These are phyloP conservation scores for Naematelia aurantialba DNA, from an alignment of 768 basidiomycete species.

Conservation along the genomic window DNA sequence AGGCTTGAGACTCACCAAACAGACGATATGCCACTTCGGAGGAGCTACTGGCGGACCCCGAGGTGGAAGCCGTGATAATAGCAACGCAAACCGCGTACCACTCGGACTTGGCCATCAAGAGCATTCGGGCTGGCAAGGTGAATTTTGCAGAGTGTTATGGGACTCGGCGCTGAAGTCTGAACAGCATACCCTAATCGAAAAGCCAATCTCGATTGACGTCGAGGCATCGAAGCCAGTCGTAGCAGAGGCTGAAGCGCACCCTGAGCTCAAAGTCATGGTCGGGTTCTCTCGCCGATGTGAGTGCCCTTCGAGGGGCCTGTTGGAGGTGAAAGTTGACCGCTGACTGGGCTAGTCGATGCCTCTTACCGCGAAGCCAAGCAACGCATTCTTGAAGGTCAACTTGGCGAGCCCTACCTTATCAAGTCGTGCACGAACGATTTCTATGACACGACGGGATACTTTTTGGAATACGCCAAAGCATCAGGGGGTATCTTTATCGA, in stretches of 20 bases:
- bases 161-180: not conserved
- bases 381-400: conserved; percentile 11
- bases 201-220: conserved; percentile 28
- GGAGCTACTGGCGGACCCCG: conserved; percentile 9
- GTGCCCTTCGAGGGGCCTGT: no score
- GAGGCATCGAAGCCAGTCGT: conserved; percentile 16
- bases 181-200: conserved; percentile 29
- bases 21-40: conserved; percentile 8
- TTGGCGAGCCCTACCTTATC: conserved; percentile 24
- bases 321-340: no score
- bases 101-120: conserved; percentile 18
- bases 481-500: conserved; percentile 29
- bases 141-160: no score
- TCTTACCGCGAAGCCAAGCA: conserved; percentile 16
- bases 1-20: not conserved
- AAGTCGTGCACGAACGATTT: conserved; percentile 26
- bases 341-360: conserved; percentile 14
- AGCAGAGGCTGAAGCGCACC: conserved; percentile 14
- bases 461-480: conserved; percentile 19
- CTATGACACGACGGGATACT: conserved; percentile 27
- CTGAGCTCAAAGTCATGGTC: conserved; percentile 24
- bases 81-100: conserved; percentile 26
- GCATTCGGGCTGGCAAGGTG: conserved; percentile 24
- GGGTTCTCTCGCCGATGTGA: conserved; percentile 30
- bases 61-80: conserved; percentile 24